Percentiles rank a stretch among this genome's conserved stretches.
phyloP scores from a whole-genome alignment of 352 stramenopile genomes.

The Globisporangium uncinulatum region DNA sequence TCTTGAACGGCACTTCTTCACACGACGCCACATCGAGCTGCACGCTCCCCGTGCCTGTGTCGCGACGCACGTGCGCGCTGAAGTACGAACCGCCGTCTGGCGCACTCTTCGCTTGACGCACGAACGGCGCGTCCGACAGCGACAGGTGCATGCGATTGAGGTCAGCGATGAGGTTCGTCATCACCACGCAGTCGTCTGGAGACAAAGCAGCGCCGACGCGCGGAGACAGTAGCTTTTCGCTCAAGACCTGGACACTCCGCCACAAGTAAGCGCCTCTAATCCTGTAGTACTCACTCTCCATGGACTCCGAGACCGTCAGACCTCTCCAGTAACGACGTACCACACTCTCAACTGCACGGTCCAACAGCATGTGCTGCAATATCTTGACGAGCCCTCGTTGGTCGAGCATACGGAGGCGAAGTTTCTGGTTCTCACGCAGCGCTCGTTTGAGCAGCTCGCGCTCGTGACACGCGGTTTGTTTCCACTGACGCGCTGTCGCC shows the following conservation, averaged over 20 bases:
- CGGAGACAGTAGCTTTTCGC: not conserved
- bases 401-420: slow-evolving; percentile 24
- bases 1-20: not conserved
- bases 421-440: slow-evolving; percentile 30
- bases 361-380: slow-evolving; percentile 24
- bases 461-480: slow-evolving; percentile 22
- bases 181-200: not conserved
- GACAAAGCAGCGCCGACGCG: slow-evolving; percentile 7
- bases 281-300: too few relatives aligned
- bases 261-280: too few relatives aligned
- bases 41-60: not conserved
- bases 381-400: slow-evolving; percentile 22
- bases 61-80: not conserved
- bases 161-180: not conserved
- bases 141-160: not conserved
- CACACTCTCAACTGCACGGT: slow-evolving; percentile 9
- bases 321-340: not conserved
- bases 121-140: not conserved
- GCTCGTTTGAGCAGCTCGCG: slow-evolving; percentile 22
- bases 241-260: not conserved
- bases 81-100: not conserved
- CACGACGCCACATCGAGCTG: not conserved
- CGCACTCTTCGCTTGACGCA: not conserved
- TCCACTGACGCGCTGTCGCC: slow-evolving; percentile 18
- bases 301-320: too few relatives aligned